phyloP scores from a whole-genome alignment of 2,329 filamentous ascomycete genomes.

The Cryphonectria radicalis region DNA sequence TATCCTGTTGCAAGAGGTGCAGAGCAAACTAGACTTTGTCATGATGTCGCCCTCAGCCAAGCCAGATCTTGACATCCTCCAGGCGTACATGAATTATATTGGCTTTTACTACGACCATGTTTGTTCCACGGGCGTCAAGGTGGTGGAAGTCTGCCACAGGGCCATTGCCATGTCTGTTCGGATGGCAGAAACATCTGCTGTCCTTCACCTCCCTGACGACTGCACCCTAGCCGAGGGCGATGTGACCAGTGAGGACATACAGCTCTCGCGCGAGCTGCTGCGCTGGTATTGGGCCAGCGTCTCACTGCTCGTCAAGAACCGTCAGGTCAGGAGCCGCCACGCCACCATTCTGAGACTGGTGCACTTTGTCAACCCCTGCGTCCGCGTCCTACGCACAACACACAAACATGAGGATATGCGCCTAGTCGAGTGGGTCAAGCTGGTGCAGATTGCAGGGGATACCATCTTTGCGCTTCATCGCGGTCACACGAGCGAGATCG shows the following conservation, averaged over 20 bases:
- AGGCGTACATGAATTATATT: slow-evolving; percentile 13
- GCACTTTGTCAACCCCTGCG: slow-evolving; percentile 3
- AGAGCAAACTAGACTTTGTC: slow-evolving; percentile 6
- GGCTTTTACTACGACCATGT: slow-evolving; percentile 19
- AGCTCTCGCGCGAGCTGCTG: slow-evolving; percentile 21
- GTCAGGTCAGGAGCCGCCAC: slow-evolving; percentile 7
- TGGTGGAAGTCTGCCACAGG: neutral
- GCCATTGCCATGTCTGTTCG: slow-evolving; percentile 4
- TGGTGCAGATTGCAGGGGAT: slow-evolving; percentile 18
- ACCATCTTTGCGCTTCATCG: slow-evolving; percentile 5
- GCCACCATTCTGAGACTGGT: slow-evolving; percentile 12
- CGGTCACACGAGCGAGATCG: slow-evolving; percentile 3
- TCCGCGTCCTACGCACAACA: slow-evolving; percentile 20
- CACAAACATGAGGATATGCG: slow-evolving; percentile 19
- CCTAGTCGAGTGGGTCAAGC: slow-evolving; percentile 19
- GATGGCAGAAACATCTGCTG: slow-evolving; percentile 16
- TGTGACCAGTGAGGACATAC: slow-evolving; percentile 12
- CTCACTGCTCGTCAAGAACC: slow-evolving; percentile 18
- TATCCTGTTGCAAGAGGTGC: slow-evolving; percentile 6
- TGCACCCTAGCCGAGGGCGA: slow-evolving; percentile 2
- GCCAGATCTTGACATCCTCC: slow-evolving; percentile 18
- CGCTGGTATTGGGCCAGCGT: slow-evolving; percentile 25
- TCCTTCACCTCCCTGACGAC: slow-evolving; percentile 1
- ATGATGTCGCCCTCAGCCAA: neutral
- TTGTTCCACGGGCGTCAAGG: neutral